Percentiles rank a stretch among this genome's conserved stretches.
phyloP scores from a whole-genome alignment of 345 rosid species.

The Acer yangbiense region DNA sequence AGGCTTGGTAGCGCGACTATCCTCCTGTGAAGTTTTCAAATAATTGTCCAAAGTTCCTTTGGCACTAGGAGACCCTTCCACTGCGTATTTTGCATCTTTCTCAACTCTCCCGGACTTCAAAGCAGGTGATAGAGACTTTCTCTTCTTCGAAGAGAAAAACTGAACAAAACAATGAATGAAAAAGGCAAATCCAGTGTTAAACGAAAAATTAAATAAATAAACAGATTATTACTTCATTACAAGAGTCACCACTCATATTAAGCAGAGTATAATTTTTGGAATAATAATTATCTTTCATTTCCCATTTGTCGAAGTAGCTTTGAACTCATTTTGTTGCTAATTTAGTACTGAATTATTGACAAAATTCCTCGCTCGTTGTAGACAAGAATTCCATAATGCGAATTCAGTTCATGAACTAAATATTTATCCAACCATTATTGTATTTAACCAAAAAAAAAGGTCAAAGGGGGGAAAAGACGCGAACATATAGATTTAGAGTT shows the following conservation, averaged over 20 bases:
- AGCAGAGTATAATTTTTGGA: background rate
- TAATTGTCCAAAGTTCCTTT: conserved; percentile 69
- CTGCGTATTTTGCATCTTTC: conserved; percentile 48
- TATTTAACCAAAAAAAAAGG: background rate
- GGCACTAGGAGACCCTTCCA: conserved; percentile 64
- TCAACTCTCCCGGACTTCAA: conserved; percentile 54
- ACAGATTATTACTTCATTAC: background rate
- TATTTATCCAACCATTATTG: conserved; percentile 3
- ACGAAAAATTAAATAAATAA: background rate
- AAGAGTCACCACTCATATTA: background rate
- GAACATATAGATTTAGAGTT: background rate
- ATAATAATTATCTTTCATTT: background rate
- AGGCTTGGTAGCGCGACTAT: conserved; percentile 21
- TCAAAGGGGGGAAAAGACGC: background rate
- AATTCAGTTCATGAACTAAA: background rate
- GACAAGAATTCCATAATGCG: background rate
- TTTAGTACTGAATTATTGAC: background rate
- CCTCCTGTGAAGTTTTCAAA: conserved; percentile 56
- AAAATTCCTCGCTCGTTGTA: background rate
- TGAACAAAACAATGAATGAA: conserved; percentile 31
- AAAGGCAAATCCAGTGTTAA: conserved; percentile 16
- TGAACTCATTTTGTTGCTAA: background rate
- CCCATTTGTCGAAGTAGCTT: background rate
- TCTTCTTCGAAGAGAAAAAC: conserved; percentile 81
- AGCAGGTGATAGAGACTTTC: conserved; percentile 67